Percentiles rank a stretch among this genome's conserved stretches.
phyloP scores from a whole-genome alignment of 495 filamentous ascomycete genomes.

The Neurospora tetrasperma region DNA sequence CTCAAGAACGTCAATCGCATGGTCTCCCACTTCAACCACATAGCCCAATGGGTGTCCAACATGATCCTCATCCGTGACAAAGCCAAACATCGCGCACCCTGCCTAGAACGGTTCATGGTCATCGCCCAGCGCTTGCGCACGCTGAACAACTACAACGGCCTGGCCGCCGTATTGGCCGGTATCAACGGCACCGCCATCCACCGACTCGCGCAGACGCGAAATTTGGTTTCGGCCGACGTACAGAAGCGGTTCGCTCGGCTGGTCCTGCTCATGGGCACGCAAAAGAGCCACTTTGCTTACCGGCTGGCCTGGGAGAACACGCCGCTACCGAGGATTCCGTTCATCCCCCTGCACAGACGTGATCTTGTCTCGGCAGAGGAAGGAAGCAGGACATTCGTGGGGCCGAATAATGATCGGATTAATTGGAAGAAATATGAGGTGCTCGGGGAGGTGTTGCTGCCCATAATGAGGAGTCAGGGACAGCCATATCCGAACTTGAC shows the following conservation, averaged over 20 bases:
- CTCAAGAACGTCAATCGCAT: conserved; percentile 83
- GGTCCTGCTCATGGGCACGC: conserved; percentile 83
- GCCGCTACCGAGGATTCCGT: conserved; percentile 79
- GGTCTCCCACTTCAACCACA: conserved; percentile 92
- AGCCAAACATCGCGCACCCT: conserved; percentile 82
- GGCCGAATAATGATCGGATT: conserved; percentile 61
- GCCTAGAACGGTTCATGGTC: conserved; percentile 89
- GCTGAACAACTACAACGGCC: conserved; percentile 92
- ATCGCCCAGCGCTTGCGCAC: conserved; percentile 75
- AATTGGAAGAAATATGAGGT: conserved; percentile 99
- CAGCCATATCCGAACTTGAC: conserved; percentile 65
- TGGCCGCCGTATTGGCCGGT: conserved; percentile 86
- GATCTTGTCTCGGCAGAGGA: conserved; percentile 88
- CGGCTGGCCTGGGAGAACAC: conserved; percentile 95
- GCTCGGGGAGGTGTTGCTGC: conserved; percentile 81
- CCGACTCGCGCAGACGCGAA: conserved; percentile 72
- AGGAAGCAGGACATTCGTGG: conserved; percentile 81
- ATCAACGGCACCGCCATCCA: conserved; percentile 82
- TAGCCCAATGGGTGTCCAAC: conserved; percentile 84
- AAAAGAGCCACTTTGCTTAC: conserved; percentile 87
- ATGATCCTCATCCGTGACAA: conserved; percentile 91
- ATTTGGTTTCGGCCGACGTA: conserved; percentile 56
- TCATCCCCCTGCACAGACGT: conserved; percentile 79
- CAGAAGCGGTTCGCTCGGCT: conserved; percentile 80
- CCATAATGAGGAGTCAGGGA: conserved; percentile 82